These are phyloP conservation scores for Dactylellina parvicollis DNA, from an alignment of 2,329 filamentous ascomycete species.

Conservation along the genomic window DNA sequence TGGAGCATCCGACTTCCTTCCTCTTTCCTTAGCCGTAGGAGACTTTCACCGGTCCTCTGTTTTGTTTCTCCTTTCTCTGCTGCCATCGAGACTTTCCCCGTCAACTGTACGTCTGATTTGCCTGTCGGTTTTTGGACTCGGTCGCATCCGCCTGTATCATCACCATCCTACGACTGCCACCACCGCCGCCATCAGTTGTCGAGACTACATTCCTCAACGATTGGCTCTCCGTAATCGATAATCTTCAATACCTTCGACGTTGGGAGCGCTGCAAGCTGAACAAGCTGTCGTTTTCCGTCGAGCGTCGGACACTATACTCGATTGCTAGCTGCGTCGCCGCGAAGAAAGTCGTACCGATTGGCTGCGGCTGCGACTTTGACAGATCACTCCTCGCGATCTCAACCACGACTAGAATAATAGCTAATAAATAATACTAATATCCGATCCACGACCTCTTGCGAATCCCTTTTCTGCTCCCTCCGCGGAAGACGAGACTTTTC, in stretches of 20 bases:
- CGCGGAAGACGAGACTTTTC: background rate
- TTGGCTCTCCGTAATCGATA: conserved; percentile 62
- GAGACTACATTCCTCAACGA: conserved; percentile 65
- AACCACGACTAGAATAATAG: background rate
- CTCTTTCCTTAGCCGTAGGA: conserved; percentile 31
- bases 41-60: conserved; percentile 23
- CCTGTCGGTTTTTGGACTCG: conserved; percentile 29
- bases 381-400: conserved; percentile 28
- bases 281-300: conserved; percentile 29
- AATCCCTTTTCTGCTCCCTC: background rate
- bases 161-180: conserved; percentile 22
- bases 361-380: conserved; percentile 35
- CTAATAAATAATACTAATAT: conserved; percentile 27
- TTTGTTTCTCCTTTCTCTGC: conserved; percentile 12
- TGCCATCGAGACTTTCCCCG: conserved; percentile 26
- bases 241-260: conserved; percentile 64
- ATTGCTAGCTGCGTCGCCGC: background rate
- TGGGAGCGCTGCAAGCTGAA: background rate
- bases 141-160: conserved; percentile 6
- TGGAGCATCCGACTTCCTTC: conserved; percentile 28
- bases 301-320: conserved; percentile 11
- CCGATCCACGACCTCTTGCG: background rate
- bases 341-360: conserved; percentile 46
- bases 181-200: conserved; percentile 25
- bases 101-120: too few species aligned